phyloP scores from a whole-genome alignment of 768 basidiomycete genomes.

The Sarcodon aspratus region DNA sequence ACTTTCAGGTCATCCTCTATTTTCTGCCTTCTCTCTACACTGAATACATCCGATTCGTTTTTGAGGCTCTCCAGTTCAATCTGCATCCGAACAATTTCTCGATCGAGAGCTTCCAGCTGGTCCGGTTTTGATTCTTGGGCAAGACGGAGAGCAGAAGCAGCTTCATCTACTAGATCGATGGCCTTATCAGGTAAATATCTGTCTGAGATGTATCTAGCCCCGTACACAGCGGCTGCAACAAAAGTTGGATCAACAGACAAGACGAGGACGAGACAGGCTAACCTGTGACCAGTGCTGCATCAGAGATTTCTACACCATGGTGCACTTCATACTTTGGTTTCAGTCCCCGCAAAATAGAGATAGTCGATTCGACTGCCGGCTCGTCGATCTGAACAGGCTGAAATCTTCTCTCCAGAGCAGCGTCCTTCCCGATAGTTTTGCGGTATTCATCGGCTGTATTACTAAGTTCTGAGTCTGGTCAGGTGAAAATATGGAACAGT shows the following conservation, averaged over 20 bases:
- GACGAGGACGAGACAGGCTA: constrained; percentile 2
- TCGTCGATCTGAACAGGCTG: constrained; percentile 86
- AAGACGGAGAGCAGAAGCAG: constrained; percentile 74
- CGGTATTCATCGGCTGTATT: constrained; percentile 71
- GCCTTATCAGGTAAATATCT: constrained; percentile 87
- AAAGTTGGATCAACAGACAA: background rate
- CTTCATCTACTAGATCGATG: constrained; percentile 90
- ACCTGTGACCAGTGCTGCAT: constrained; percentile 82
- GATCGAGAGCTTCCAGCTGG: constrained; percentile 68
- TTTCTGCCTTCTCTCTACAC: constrained; percentile 55
- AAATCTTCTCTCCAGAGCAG: constrained; percentile 84
- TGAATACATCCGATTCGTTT: constrained; percentile 80
- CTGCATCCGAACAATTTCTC: constrained; percentile 77
- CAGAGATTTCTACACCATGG: constrained; percentile 88
- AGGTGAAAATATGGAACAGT: background rate
- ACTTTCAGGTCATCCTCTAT: constrained; percentile 52
- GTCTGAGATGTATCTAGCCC: constrained; percentile 78
- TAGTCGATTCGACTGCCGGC: constrained; percentile 75
- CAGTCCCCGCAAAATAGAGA: constrained; percentile 79
- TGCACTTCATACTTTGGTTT: constrained; percentile 84
- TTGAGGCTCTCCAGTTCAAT: constrained; percentile 86
- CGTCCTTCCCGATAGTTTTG: constrained; percentile 87
- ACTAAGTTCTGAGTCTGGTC: background rate
- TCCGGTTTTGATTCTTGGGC: constrained; percentile 87
- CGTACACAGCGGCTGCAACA: constrained; percentile 64